Percentiles rank a stretch among this genome's conserved stretches.
Conservation (phyloP, 2,329 filamentous ascomycete species). For the Colletotrichum tropicicola region DNA sequence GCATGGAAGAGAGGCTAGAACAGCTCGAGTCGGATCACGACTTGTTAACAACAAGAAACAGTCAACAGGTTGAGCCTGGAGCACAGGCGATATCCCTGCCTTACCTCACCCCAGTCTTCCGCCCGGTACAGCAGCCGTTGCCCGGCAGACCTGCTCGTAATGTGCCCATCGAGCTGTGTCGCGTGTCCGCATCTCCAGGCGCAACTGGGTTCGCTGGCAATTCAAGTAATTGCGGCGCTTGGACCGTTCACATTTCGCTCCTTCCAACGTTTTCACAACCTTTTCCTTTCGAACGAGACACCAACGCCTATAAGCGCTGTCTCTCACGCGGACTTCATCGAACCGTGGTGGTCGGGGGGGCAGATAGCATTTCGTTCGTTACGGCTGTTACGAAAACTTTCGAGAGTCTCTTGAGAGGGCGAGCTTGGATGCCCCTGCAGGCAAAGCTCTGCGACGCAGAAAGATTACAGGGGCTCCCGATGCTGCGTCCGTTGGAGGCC, state of each 20-base stretch:
- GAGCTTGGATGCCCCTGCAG: slow-evolving; percentile 66
- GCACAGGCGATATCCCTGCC: not conserved
- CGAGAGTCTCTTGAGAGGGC: slow-evolving; percentile 55
- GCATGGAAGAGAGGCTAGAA: slow-evolving; percentile 64
- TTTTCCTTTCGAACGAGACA: slow-evolving; percentile 70
- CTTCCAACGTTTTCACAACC: slow-evolving; percentile 62
- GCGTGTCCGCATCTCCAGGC: not conserved
- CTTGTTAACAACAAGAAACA: not conserved
- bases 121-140: not conserved
- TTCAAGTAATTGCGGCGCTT: slow-evolving; percentile 43
- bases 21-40: slow-evolving; percentile 50
- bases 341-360: slow-evolving; percentile 62
- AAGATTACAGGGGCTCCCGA: slow-evolving; percentile 63
- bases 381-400: slow-evolving; percentile 60
- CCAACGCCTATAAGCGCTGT: slow-evolving; percentile 68
- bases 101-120: not conserved
- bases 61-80: slow-evolving; percentile 10
- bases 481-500: slow-evolving; percentile 63
- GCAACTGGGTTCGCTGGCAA: not conserved
- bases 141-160: not conserved
- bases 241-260: slow-evolving; percentile 69
- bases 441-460: slow-evolving; percentile 66
- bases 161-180: not conserved
- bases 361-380: slow-evolving; percentile 57
- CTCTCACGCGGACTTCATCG: slow-evolving; percentile 68